A percentile compares a stretch with the other conserved stretches of the same genome.
Conservation (phyloP, 495 filamentous ascomycete genomes). For the Xylaria scruposa region DNA sequence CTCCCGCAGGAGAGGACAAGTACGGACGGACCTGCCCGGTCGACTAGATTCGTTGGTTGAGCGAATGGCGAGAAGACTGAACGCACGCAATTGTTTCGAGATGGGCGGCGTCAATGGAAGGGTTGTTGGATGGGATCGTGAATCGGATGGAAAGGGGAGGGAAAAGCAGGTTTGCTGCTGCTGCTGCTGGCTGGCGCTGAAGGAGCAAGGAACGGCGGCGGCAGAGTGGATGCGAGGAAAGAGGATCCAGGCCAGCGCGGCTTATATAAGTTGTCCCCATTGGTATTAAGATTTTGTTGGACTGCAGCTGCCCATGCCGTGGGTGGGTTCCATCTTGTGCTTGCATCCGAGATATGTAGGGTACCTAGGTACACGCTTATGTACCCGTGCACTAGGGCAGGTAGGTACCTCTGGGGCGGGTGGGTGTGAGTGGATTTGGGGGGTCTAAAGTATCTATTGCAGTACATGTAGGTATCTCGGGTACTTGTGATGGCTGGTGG, state of each 20-base stretch:
- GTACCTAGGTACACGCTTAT: conserved; percentile 1
- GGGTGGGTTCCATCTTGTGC: conserved; percentile 14
- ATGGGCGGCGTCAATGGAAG: conserved; percentile 10
- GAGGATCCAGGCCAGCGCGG: conserved; percentile 14
- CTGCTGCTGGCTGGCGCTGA: conserved; percentile 7
- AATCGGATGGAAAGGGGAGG: conserved; percentile 27
- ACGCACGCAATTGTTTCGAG: conserved; percentile 21
- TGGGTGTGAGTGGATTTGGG: neutral
- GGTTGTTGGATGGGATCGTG: conserved; percentile 1
- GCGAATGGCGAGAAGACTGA: conserved; percentile 22
- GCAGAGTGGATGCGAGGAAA: conserved; percentile 27
- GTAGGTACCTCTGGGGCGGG: neutral
- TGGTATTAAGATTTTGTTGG: conserved; percentile 29
- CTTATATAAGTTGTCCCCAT: conserved; percentile 22
- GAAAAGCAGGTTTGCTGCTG: conserved; percentile 22
- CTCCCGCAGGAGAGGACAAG: neutral
- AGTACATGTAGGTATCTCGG: too few relatives aligned
- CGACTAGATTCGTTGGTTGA: conserved; percentile 10
- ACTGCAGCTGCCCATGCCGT: conserved; percentile 27
- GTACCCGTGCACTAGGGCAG: conserved; percentile 5
- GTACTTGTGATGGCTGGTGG: too few relatives aligned
- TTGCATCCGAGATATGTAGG: conserved; percentile 5
- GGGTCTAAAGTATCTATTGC: neutral
- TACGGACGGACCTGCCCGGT: conserved; percentile 1
- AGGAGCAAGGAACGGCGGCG: conserved; percentile 38